phyloP scores from a whole-genome alignment of 495 filamentous ascomycete species.

The Trichocladium antarcticum region DNA sequence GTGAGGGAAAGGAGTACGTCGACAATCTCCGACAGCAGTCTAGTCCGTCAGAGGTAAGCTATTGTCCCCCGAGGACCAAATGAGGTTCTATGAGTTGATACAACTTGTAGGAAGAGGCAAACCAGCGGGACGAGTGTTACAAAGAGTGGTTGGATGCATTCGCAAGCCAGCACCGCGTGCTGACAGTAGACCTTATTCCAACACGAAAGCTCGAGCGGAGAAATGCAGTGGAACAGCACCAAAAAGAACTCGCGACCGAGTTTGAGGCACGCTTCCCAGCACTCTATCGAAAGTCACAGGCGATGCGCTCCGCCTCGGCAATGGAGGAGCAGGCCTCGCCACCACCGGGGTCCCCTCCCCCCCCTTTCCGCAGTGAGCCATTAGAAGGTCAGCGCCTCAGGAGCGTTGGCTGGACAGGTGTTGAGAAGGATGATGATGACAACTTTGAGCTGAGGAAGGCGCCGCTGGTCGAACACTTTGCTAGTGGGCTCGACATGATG shows the following conservation, averaged over 20 bases:
- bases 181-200: constrained; percentile 26
- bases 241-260: constrained; percentile 31
- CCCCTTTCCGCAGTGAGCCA: constrained; percentile 1
- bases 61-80: background rate
- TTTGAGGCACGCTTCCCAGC: constrained; percentile 28
- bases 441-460: constrained; percentile 15
- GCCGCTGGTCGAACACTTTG: constrained; percentile 20
- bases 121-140: constrained; percentile 21
- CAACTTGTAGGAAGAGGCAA: constrained; percentile 23
- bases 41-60: constrained; percentile 25
- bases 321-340: background rate
- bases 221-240: constrained; percentile 28
- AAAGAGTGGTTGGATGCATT: constrained; percentile 30
- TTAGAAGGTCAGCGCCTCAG: background rate
- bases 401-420: constrained; percentile 16
- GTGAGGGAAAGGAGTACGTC: constrained; percentile 32
- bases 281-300: constrained; percentile 27
- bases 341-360: constrained; percentile 9
- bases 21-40: constrained; percentile 28
- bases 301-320: constrained; percentile 15
- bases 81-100: constrained; percentile 1
- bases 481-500: constrained; percentile 25
- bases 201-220: constrained; percentile 30
- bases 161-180: constrained; percentile 28
- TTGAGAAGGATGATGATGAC: constrained; percentile 6